Percentiles rank a stretch among this genome's conserved stretches.
Conservation (phyloP, 75 land plant species). For the Chamaecyparis obtusa region DNA sequence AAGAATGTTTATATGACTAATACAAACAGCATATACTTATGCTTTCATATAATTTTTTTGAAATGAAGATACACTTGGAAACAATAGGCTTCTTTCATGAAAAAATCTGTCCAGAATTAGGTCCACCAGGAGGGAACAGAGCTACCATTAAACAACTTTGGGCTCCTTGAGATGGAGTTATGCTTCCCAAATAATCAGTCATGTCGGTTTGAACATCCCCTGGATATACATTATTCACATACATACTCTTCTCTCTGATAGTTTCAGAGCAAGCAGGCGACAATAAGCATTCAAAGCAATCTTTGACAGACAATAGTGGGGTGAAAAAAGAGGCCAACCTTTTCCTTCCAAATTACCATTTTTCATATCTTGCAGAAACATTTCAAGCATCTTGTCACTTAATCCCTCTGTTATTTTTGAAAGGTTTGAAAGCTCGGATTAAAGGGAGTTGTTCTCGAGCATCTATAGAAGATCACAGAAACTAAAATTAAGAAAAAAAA, state of each 20-base stretch:
- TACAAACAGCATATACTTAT: too few relatives aligned
- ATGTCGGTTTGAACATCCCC: slow-evolving; percentile 16
- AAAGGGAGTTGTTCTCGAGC: slow-evolving; percentile 12
- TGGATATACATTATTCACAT: slow-evolving; percentile 17
- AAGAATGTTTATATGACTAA: too few relatives aligned
- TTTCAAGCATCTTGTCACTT: slow-evolving; percentile 25
- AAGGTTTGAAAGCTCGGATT: slow-evolving; percentile 13
- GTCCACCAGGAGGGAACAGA: slow-evolving; percentile 17
- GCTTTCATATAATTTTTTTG: too few relatives aligned
- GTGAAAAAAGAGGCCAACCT: slow-evolving; percentile 23
- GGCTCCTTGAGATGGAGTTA: slow-evolving; percentile 20
- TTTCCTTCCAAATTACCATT: neutral
- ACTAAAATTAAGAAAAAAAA: neutral
- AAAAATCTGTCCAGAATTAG: slow-evolving; percentile 18
- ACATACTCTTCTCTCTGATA: slow-evolving; percentile 6
- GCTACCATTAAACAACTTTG: slow-evolving; percentile 19
- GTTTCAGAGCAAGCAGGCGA: slow-evolving; percentile 14
- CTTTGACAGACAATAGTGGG: slow-evolving; percentile 25
- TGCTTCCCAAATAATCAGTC: neutral
- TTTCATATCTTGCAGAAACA: slow-evolving; percentile 26
- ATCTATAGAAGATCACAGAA: neutral
- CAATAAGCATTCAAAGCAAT: slow-evolving; percentile 40
- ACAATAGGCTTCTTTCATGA: neutral
- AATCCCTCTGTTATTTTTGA: slow-evolving; percentile 15
- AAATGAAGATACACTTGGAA: too few relatives aligned